Conservation (phyloP, 2,329 filamentous ascomycete genomes). For the Pezicula rhizophila region DNA sequence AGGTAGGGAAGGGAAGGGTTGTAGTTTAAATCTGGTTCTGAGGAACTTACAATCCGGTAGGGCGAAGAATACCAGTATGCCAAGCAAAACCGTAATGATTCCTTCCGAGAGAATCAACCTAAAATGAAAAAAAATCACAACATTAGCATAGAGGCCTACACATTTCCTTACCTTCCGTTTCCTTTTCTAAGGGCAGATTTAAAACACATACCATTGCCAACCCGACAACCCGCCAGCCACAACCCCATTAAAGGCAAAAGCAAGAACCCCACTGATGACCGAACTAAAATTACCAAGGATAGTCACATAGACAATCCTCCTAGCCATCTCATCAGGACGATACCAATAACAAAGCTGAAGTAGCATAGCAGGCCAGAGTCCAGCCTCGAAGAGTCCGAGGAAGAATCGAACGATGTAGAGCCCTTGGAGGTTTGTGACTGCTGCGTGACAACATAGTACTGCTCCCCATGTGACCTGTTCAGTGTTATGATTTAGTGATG, state of each 20-base stretch:
- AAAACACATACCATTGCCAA: conserved; percentile 26
- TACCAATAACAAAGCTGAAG: conserved; percentile 40
- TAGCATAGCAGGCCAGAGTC: conserved; percentile 35
- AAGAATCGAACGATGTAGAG: too few relatives aligned
- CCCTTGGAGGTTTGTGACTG: too few relatives aligned
- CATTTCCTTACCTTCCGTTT: too few relatives aligned
- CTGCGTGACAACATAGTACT: too few relatives aligned
- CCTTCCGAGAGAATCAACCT: conserved; percentile 38
- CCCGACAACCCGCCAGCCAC: conserved; percentile 21
- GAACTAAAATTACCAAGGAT: conserved; percentile 35
- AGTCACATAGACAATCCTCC: conserved; percentile 39
- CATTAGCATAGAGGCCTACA: too few relatives aligned
- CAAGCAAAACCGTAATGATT: conserved; percentile 38
- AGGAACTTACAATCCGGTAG: conserved; percentile 42
- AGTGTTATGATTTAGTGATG: too few relatives aligned
- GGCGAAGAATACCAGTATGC: conserved; percentile 43
- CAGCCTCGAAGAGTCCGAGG: conserved; percentile 30
- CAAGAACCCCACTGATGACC: conserved; percentile 36
- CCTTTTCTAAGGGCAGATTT: too few relatives aligned
- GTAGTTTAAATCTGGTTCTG: too few relatives aligned
- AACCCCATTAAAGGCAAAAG: conserved; percentile 35
- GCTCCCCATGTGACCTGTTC: too few relatives aligned
- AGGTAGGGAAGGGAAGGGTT: too few relatives aligned
- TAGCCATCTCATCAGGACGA: conserved; percentile 39
- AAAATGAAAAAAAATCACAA: neutral